These are phyloP conservation scores for Trametopsis cervina DNA, from an alignment of 768 basidiomycete genomes.

Conservation along the genomic window DNA sequence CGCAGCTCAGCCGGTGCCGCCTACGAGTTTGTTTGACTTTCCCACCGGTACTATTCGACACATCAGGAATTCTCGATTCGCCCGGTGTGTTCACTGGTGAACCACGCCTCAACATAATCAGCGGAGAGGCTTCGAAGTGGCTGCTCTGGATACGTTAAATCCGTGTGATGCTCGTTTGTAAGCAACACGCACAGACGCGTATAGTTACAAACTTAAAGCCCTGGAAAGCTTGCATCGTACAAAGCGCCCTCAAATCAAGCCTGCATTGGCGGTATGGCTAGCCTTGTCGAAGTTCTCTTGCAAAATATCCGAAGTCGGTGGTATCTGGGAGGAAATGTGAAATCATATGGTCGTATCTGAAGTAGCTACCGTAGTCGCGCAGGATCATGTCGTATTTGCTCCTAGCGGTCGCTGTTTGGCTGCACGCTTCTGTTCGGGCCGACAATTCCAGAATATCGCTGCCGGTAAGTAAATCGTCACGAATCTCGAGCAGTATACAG, in stretches of 20 bases:
- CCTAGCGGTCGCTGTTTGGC: too few relatives aligned
- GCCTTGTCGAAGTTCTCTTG: too few relatives aligned
- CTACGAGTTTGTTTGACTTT: slow-evolving; percentile 46
- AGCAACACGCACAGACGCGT: neutral
- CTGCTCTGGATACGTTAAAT: neutral
- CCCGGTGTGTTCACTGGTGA: too few relatives aligned
- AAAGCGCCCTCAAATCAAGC: too few relatives aligned
- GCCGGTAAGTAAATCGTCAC: neutral
- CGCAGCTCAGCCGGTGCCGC: slow-evolving; percentile 44
- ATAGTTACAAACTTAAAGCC: neutral
- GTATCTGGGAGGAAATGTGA: too few relatives aligned
- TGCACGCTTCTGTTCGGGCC: too few relatives aligned
- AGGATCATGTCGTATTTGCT: too few relatives aligned
- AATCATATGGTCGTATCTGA: too few relatives aligned
- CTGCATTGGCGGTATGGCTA: too few relatives aligned
- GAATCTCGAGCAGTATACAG: neutral
- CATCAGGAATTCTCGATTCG: neutral
- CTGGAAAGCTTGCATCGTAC: neutral
- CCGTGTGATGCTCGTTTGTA: neutral
- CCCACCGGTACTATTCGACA: slow-evolving; percentile 10
- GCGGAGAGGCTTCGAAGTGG: neutral
- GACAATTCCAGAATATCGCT: neutral
- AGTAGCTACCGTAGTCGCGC: too few relatives aligned
- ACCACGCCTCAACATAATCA: too few relatives aligned
- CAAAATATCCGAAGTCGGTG: too few relatives aligned